Evolutionary conservation across 2,329 filamentous ascomycete species (phyloP), one percentile per base, ranked within the genome.

Genomic region (Penicillium rolfsii): DNA sequence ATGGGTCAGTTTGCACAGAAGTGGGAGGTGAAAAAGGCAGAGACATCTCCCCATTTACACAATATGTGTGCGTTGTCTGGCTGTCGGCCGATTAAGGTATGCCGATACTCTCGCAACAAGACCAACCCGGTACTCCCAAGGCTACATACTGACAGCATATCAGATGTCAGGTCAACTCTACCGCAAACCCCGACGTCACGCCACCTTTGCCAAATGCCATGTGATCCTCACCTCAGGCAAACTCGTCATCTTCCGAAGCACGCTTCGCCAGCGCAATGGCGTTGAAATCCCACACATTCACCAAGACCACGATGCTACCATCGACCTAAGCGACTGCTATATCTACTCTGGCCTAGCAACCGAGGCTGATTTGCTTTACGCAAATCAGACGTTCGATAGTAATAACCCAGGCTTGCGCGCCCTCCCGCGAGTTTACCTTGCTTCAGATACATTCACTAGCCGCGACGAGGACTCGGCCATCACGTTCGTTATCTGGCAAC

Each of bases 401-500:
- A 87, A 87, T 63, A 81, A 82, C 41, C 87, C 87, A 0, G 85
- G 86, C 14, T 82, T 84, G 57, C 81, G 84, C 60, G 83, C 85
- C 2, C 74, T 88, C 9, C 86, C 87, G 2, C 78, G 85, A 2
- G 82, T 87, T 4, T 89, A 87, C 67, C 80, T 84, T 35, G 81
- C 73, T 3, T 67, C 85, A 55, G 85, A 89, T 63, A 81, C 81
- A 19, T 88, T 85, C 82, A 88, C 85, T 22, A 84, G 80, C 28
- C 83, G 82, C 0, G 87, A 89, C 64, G 86, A 88, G 67, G 87
- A 89, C 67, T 83, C 84, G n/a, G 86, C 87, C 76, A 87, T 85
- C 0, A 87, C 84, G 2, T 89, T 89, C 69, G 86, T 88, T n/a
- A 78, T 89, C 45, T 89, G 87, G 87, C 83, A 87, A 65, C 83